A percentile compares a stretch with the other conserved stretches of the same genome.
phyloP scores from a whole-genome alignment of 441 rosid genomes.

The Pelargonium cotyledonis region DNA sequence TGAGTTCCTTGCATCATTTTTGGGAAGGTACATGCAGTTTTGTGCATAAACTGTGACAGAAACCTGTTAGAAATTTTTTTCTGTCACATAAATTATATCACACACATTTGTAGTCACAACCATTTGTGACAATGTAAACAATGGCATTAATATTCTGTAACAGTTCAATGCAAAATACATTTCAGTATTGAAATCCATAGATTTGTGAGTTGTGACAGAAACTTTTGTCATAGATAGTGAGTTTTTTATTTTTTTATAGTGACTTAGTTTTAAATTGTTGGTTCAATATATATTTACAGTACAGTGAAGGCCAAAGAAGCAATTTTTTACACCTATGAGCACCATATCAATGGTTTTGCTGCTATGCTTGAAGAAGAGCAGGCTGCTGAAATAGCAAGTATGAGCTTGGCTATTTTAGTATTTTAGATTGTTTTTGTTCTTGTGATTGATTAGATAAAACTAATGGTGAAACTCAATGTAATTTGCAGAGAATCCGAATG shows the following conservation, averaged over 20 bases:
- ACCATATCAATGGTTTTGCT: slow-evolving; percentile 53
- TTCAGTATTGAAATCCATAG: neutral
- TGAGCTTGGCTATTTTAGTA: neutral
- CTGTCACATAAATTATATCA: no score
- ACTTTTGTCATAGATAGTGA: no score
- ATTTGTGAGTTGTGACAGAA: neutral
- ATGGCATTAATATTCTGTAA: no score
- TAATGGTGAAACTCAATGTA: no score
- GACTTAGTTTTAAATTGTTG: neutral
- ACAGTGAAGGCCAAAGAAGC: slow-evolving; percentile 40
- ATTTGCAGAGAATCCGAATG: slow-evolving; percentile 43
- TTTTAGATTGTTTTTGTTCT: neutral
- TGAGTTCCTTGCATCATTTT: slow-evolving; percentile 37
- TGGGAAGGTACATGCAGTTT: slow-evolving; percentile 38
- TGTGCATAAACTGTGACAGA: neutral
- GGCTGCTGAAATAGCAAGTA: slow-evolving; percentile 48
- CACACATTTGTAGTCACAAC: neutral
- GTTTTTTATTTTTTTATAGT: no score
- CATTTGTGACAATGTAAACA: no score
- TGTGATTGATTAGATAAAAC: neutral
- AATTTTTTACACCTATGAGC: slow-evolving; percentile 42
- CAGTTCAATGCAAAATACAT: no score
- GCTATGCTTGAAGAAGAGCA: slow-evolving; percentile 49
- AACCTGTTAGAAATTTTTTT: no score
- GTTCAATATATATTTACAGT: slow-evolving; percentile 20